These are phyloP conservation scores for Debaryomyces fabryi DNA, from an alignment of 1,139 yeast genomes.

Conservation along the genomic window DNA sequence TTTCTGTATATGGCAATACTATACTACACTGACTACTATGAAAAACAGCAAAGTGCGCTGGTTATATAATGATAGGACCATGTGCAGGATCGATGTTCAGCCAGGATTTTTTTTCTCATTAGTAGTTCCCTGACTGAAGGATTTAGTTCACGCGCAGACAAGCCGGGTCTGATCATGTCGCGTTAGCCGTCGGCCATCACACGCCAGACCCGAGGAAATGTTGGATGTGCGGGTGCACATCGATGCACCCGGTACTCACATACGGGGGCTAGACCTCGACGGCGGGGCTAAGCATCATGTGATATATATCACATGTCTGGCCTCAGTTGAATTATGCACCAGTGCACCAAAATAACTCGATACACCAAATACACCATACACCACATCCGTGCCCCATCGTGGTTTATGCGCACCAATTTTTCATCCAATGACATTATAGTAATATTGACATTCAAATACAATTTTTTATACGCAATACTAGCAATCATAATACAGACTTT, in stretches of 20 bases:
- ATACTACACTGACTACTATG: background rate
- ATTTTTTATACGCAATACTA: constrained; percentile 7
- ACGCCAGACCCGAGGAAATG: too few relatives aligned
- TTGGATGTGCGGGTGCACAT: too few relatives aligned
- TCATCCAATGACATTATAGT: constrained; percentile 10
- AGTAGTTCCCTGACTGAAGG: background rate
- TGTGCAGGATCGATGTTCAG: constrained; percentile 1
- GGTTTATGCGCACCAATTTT: constrained; percentile 1
- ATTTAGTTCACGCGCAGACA: background rate
- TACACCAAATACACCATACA: background rate
- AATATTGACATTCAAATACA: constrained; percentile 8
- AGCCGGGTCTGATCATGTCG: background rate
- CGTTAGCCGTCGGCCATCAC: background rate
- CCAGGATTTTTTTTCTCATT: background rate
- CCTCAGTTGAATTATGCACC: too few relatives aligned
- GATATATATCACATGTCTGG: too few relatives aligned
- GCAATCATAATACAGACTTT: constrained; percentile 3
- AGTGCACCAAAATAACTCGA: too few relatives aligned
- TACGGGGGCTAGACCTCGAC: too few relatives aligned
- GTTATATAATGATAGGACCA: constrained; percentile 3
- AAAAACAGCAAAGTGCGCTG: constrained; percentile 8
- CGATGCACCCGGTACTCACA: too few relatives aligned
- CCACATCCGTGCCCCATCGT: background rate
- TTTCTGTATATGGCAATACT: background rate
- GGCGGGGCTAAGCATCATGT: too few relatives aligned